A percentile compares a stretch with the other conserved stretches of the same genome.
Evolutionary conservation across 129 eudicot species (phyloP).

Genomic region (Kitagawia praeruptora): DNA sequence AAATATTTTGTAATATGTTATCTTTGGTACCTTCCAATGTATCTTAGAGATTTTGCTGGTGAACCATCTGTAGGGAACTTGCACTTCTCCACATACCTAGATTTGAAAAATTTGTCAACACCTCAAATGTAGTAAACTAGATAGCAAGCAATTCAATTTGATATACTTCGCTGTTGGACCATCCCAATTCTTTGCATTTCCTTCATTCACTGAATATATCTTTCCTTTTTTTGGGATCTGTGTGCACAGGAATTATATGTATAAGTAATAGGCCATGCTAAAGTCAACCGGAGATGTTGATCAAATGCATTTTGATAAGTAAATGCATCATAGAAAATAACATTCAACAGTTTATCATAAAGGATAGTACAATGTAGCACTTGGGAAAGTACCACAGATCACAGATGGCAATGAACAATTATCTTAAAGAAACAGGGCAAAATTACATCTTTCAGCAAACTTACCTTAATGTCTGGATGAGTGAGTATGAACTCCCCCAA

Average conservation of each 20-base stretch:
- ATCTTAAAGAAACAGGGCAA: not conserved
- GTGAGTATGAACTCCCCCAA: constrained; percentile 95
- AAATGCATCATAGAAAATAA: not conserved
- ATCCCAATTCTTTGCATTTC: constrained; percentile 98
- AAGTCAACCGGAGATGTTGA: not conserved
- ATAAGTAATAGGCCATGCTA: not conserved
- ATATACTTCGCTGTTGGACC: constrained; percentile 80
- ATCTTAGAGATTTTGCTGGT: constrained; percentile 82
- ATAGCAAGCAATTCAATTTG: not conserved
- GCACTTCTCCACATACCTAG: constrained; percentile 88
- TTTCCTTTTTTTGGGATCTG: constrained; percentile 93
- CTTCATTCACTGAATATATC: constrained; percentile 96
- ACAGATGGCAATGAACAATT: not conserved
- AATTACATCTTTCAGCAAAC: not conserved
- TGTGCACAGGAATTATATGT: constrained; percentile 5
- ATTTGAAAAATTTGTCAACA: constrained; percentile 6
- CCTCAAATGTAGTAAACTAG: not conserved
- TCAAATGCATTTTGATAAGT: not conserved
- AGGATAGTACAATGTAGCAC: not conserved
- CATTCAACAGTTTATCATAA: not conserved
- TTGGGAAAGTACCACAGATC: not conserved
- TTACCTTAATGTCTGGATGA: constrained; percentile 90
- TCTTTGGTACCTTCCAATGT: constrained; percentile 72
- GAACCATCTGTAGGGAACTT: constrained; percentile 91
- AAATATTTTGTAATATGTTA: not conserved